These are phyloP conservation scores for Sporothrix variecibatus DNA, from an alignment of 2,329 filamentous ascomycete genomes.

Conservation along the genomic window DNA sequence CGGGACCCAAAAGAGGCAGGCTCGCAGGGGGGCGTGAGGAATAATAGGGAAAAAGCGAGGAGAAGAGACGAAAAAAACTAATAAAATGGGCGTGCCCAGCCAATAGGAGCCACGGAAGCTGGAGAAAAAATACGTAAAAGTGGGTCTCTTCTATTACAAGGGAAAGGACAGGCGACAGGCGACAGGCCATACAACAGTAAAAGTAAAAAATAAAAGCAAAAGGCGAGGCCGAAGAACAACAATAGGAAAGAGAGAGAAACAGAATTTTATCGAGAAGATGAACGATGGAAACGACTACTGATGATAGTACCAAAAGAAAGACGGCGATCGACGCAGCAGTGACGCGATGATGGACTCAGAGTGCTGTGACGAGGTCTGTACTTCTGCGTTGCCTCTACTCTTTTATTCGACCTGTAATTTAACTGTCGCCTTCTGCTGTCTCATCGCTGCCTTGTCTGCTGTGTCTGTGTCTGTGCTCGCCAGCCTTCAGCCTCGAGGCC, in stretches of 20 bases:
- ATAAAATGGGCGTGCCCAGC: conserved; percentile 7
- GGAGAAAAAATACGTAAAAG: conserved; percentile 1
- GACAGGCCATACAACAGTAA: too few species aligned
- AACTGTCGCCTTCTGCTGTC: neutral
- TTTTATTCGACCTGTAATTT: neutral
- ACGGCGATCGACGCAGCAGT: neutral
- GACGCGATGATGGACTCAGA: neutral
- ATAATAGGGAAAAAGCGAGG: neutral
- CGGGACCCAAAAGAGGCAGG: neutral
- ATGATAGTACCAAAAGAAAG: neutral
- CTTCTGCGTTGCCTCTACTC: neutral
- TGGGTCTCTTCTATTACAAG: conserved; percentile 9
- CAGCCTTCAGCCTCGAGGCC: neutral
- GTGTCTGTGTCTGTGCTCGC: conserved; percentile 1
- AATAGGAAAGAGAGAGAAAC: neutral
- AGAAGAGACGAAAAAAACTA: neutral
- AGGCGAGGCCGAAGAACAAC: neutral
- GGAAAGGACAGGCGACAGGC: neutral
- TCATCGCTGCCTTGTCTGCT: neutral
- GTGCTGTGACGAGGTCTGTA: neutral
- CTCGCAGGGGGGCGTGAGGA: neutral
- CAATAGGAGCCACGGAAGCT: neutral
- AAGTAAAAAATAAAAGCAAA: neutral
- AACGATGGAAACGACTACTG: neutral
- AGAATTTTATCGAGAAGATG: neutral